These are phyloP conservation scores for Odonthalia washingtoniensis DNA, from an alignment of 31 red algal genomes.

Conservation along the genomic window DNA sequence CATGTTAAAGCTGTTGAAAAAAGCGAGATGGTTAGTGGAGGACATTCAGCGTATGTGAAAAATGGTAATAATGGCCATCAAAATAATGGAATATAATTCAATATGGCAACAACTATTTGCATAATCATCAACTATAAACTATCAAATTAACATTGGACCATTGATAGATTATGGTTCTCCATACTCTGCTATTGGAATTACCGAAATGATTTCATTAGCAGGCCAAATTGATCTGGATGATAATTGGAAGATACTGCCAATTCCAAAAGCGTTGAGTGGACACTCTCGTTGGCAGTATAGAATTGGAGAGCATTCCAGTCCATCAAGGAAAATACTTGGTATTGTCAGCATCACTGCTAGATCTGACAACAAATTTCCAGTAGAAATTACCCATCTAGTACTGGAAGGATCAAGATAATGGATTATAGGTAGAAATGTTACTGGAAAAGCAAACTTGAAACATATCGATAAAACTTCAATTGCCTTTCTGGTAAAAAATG, in stretches of 20 bases:
- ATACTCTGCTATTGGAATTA: background rate
- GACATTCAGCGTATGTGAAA: background rate
- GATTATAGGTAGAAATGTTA: constrained; percentile 1
- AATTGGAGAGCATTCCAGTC: background rate
- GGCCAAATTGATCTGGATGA: background rate
- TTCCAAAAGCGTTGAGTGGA: background rate
- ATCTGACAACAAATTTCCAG: background rate
- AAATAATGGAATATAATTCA: background rate
- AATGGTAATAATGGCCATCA: background rate
- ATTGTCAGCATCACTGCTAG: background rate
- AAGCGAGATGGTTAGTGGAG: background rate
- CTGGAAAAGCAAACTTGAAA: background rate
- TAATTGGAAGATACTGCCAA: background rate
- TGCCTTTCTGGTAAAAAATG: background rate
- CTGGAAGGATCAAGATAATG: background rate
- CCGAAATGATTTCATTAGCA: background rate
- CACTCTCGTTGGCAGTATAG: background rate
- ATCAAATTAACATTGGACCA: background rate
- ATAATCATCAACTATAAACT: background rate
- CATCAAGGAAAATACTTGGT: background rate
- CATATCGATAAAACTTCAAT: background rate
- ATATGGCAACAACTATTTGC: background rate
- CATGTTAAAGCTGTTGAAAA: background rate
- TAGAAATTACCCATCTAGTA: background rate
- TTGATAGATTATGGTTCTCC: background rate